These are phyloP conservation scores for Amanita thiersii DNA, from an alignment of 768 basidiomycete genomes.

Conservation along the genomic window DNA sequence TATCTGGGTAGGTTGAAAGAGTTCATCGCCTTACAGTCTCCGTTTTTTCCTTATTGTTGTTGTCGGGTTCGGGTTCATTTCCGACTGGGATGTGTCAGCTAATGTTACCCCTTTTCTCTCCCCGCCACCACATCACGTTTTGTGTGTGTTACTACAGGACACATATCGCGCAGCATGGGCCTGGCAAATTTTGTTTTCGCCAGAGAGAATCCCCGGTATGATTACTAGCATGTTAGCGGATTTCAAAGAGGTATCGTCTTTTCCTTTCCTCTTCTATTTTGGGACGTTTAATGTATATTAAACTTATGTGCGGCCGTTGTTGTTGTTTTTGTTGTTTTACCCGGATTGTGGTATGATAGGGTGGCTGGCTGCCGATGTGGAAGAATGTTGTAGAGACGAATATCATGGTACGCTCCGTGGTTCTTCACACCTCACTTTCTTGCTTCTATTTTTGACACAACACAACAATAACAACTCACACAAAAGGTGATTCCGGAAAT, in stretches of 20 bases:
- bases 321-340: too few relatives aligned
- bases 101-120: too few relatives aligned
- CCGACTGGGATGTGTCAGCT: too few relatives aligned
- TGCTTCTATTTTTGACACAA: neutral
- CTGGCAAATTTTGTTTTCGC: constrained; percentile 69
- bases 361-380: constrained; percentile 89
- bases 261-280: neutral
- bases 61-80: too few relatives aligned
- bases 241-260: constrained; percentile 45
- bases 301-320: too few relatives aligned
- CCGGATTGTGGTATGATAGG: constrained; percentile 23
- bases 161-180: constrained; percentile 76
- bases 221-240: constrained; percentile 76
- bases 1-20: constrained; percentile 68
- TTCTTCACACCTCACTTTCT: neutral
- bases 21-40: too few relatives aligned
- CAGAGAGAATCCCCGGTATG: constrained; percentile 72
- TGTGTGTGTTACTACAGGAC: constrained; percentile 49
- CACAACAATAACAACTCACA: too few relatives aligned
- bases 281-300: too few relatives aligned
- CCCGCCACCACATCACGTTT: too few relatives aligned
- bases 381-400: constrained; percentile 85
- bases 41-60: neutral
- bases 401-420: constrained; percentile 50
- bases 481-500: too few relatives aligned